These are phyloP conservation scores for Lasiosphaeriaceae sp. DNA, from an alignment of 495 filamentous ascomycete species.

Conservation along the genomic window DNA sequence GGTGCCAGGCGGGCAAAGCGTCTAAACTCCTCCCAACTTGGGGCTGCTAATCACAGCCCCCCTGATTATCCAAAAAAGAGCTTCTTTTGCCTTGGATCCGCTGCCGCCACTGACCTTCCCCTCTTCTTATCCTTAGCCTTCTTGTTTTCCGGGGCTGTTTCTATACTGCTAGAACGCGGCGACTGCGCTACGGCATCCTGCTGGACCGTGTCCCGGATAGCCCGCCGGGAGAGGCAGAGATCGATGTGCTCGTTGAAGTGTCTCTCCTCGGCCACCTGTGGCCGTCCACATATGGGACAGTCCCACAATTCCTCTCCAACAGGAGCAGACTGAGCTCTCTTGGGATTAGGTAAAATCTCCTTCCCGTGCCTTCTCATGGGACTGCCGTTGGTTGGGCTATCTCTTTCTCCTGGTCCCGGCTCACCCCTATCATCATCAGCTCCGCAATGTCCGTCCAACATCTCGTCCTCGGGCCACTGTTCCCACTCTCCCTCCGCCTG, in stretches of 20 bases:
- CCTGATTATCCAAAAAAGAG: slow-evolving; percentile 36
- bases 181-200: slow-evolving; percentile 16
- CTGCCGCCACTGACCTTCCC: slow-evolving; percentile 13
- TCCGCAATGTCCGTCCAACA: slow-evolving; percentile 55
- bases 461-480: slow-evolving; percentile 62
- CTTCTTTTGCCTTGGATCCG: slow-evolving; percentile 44
- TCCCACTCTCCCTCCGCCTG: slow-evolving; percentile 50
- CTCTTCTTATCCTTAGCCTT: slow-evolving; percentile 33
- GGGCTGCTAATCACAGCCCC: not conserved
- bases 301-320: slow-evolving; percentile 59
- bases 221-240: slow-evolving; percentile 79
- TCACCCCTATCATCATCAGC: slow-evolving; percentile 7
- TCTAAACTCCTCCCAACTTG: too few relatives aligned
- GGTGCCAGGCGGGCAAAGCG: too few relatives aligned
- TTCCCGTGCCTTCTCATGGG: slow-evolving; percentile 43
- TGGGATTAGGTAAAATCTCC: slow-evolving; percentile 48
- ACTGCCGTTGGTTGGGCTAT: not conserved
- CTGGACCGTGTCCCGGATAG: slow-evolving; percentile 75
- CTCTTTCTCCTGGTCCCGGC: not conserved
- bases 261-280: slow-evolving; percentile 70
- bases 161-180: slow-evolving; percentile 6
- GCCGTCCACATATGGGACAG: slow-evolving; percentile 79
- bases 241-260: slow-evolving; percentile 93
- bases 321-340: slow-evolving; percentile 20
- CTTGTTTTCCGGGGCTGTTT: slow-evolving; percentile 27